Conservation (phyloP, 345 rosid species). For the Lepidium sativum region DNA sequence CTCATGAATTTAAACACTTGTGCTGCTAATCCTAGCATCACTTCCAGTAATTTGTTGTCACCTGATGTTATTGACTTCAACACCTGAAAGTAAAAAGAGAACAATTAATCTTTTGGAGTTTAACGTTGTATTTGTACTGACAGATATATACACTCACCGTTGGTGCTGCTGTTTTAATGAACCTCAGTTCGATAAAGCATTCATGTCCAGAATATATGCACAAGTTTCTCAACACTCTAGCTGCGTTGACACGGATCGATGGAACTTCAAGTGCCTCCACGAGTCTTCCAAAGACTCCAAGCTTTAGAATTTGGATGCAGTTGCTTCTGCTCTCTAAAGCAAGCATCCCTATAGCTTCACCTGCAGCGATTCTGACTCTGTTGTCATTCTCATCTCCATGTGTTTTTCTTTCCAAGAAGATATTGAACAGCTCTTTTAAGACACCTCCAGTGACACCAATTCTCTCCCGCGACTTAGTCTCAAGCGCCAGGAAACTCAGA, state of each 20-base stretch:
- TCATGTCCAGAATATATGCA: constrained; percentile 44
- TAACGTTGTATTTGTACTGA: not conserved
- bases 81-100: constrained; percentile 38
- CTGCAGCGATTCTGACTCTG: constrained; percentile 58
- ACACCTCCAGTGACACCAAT: constrained; percentile 84
- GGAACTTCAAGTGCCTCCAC: constrained; percentile 49
- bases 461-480: constrained; percentile 60
- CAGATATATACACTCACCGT: constrained; percentile 35
- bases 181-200: constrained; percentile 39
- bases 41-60: constrained; percentile 69
- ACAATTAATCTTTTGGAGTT: not conserved
- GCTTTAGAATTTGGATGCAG: constrained; percentile 54
- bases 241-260: constrained; percentile 54
- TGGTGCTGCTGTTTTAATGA: constrained; percentile 48
- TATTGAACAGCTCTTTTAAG: constrained; percentile 67
- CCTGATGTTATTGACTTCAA: constrained; percentile 51
- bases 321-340: constrained; percentile 65
- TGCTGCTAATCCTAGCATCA: constrained; percentile 65
- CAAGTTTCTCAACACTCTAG: constrained; percentile 66
- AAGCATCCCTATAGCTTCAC: constrained; percentile 83
- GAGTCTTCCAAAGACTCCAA: constrained; percentile 39
- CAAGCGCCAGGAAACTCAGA: constrained; percentile 59
- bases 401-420: constrained; percentile 44
- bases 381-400: constrained; percentile 27
- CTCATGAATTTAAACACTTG: constrained; percentile 57